Evolutionary conservation across 306 rosid species (phyloP).

Genomic region (Cicer yamashitae): DNA sequence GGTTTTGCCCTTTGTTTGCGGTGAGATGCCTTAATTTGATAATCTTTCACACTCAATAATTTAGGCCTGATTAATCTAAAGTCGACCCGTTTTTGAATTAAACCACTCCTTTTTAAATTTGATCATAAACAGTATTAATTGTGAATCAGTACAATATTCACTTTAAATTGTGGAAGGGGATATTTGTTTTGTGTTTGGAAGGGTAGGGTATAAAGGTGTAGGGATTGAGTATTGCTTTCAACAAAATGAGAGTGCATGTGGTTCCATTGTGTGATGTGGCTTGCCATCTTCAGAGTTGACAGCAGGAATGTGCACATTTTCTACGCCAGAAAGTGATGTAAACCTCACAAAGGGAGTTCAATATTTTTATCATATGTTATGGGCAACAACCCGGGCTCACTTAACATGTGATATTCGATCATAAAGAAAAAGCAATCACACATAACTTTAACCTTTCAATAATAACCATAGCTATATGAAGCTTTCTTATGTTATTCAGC

Average conservation of each 20-base stretch:
- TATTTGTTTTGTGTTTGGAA: not conserved
- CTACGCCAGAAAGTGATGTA: slow-evolving; percentile 56
- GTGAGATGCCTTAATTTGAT: too few species aligned
- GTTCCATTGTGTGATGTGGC: slow-evolving; percentile 54
- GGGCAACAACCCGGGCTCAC: slow-evolving; percentile 61
- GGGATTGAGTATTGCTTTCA: slow-evolving; percentile 38
- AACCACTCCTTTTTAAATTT: too few species aligned
- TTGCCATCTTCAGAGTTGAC: slow-evolving; percentile 53
- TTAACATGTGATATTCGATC: slow-evolving; percentile 45
- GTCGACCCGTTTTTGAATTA: too few species aligned
- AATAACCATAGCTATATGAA: slow-evolving; percentile 37
- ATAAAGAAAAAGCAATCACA: slow-evolving; percentile 44
- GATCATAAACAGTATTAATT: not conserved
- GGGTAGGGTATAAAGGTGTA: slow-evolving; percentile 29
- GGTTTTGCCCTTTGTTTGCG: too few species aligned
- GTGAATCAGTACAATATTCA: not conserved
- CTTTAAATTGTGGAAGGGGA: not conserved
- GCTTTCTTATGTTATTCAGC: slow-evolving; percentile 40
- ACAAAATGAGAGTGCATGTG: slow-evolving; percentile 56
- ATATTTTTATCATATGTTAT: slow-evolving; percentile 47
- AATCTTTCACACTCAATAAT: too few species aligned
- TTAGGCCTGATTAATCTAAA: too few species aligned
- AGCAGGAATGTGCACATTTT: slow-evolving; percentile 46
- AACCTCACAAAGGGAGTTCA: slow-evolving; percentile 55
- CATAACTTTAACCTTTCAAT: slow-evolving; percentile 40